Evolutionary conservation across 257 asterid species (phyloP), one percentile per base, ranked within the genome.

Genomic region (Phtheirospermum japonicum): DNA sequence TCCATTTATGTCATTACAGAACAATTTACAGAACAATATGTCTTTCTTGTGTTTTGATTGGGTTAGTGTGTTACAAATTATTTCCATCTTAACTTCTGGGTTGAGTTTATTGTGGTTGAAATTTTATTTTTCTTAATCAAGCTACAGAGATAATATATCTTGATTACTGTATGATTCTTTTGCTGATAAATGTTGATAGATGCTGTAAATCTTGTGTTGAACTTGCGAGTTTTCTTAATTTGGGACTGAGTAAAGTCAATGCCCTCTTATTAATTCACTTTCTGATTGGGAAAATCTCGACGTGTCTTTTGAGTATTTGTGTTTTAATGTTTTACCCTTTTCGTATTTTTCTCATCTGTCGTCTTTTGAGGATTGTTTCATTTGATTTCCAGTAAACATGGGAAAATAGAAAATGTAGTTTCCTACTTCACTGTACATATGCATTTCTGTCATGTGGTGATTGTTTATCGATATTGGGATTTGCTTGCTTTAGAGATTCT

Each of bases 1-100:
- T 64, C 69, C 14, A 37, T 64, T n/a, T 45, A 9, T 9, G 28
- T 48, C 45, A 48, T 50, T 30, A 34, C 52, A 33, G n/a, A 50
- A 19, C n/a, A n/a, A n/a, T n/a, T 4, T 13, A 46, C n/a, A n/a
- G n/a, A n/a, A n/a, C n/a, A n/a, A n/a, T 53, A 13, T n/a, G 7
- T 4, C 51, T 3, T 23, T 23, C 2, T 18, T 5, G 20, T 37
- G 48, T 39, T 16, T 39, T 7, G 42, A n/a, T 17, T 39, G 62
- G 3, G 7, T 10, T 4, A 14, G 39, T 10, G 52, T 6, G 20
- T 20, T 51, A 9, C 17, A 9, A 18, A n/a, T 57, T 6, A 34
- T 7, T 36, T 57, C 16, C 12, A 34, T 9, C 23, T 37, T 20
- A 13, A 8, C 28, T 37, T 43, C 49, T 16, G 60, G 13, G 30